Evolutionary conservation across 805 yeast species (phyloP), one percentile per base, ranked within the genome.

Genomic region (Pichia cephalocereana): DNA sequence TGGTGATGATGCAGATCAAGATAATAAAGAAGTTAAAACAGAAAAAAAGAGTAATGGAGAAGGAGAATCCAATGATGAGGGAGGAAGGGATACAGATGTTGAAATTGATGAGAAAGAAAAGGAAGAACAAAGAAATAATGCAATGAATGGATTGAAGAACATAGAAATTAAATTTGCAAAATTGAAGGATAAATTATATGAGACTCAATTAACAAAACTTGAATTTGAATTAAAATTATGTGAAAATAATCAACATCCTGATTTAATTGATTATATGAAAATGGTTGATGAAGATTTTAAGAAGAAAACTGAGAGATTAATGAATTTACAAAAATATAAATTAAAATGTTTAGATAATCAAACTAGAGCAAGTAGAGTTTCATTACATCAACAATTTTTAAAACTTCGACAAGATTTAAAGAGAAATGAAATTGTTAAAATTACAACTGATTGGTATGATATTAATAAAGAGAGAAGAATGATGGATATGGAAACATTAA

Each of bases 381-480:
- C 82, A 51, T 76, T 86, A 34, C 96, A 91, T 63, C 98, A 93
- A 64, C 86, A 87, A 60, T 87, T 76, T 62, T 67, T 77, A 62
- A 85, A 84, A 57, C 74, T 77, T 49, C 70, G 78, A 36, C 78
- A 82, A 56, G 95, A 88, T 59, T 64, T 76, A 42, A 83, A 88
- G 52, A 74, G 75, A 46, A 70, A 74, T 27, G 72, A 87, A 70
- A 74, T 91, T 43, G 72, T 77, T 50, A 74, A 78, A 8, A 85
- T 95, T 5, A 90, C 97, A 7, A 77, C 83, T 39, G 75, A 79
- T 53, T 93, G 98, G 98, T 91, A 91, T 69, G 83, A 85, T 55
- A 85, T 90, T 59, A 90, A 89, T 65, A 80, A 83, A 58, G 98
- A 93, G 63, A 75, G 97, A 57, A 75, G 95, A 53, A 80, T 80